These are phyloP conservation scores for Penicillium polonicum DNA, from an alignment of 2,329 filamentous ascomycete species.

Conservation along the genomic window DNA sequence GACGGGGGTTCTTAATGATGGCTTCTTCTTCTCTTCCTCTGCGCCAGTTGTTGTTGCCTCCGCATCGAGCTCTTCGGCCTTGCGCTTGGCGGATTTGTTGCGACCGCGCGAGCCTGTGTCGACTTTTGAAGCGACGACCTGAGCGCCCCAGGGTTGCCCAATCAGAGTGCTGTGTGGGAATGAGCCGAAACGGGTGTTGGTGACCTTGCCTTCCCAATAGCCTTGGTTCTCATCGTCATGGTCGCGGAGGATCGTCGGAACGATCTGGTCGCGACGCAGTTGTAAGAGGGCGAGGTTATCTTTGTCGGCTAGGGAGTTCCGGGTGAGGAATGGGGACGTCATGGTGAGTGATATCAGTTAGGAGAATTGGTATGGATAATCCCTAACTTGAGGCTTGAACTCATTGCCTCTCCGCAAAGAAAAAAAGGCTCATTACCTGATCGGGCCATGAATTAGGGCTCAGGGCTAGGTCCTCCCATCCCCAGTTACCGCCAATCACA, in stretches of 20 bases:
- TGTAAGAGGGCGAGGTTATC: conserved; percentile 78
- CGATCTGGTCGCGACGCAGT: conserved; percentile 80
- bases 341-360: conserved; percentile 22
- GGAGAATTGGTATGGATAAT: neutral
- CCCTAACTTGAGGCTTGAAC: neutral
- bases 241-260: conserved; percentile 69
- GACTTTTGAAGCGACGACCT: conserved; percentile 83
- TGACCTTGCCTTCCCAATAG: conserved; percentile 72
- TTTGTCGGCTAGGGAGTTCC: conserved; percentile 60
- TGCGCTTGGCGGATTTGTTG: conserved; percentile 57
- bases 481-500: conserved; percentile 23
- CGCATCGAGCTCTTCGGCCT: conserved; percentile 44
- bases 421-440: conserved; percentile 22
- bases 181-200: conserved; percentile 92
- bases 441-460: conserved; percentile 25
- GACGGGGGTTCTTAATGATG: conserved; percentile 33
- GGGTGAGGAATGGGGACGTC: conserved; percentile 76
- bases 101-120: conserved; percentile 87
- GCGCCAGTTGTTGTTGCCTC: conserved; percentile 25
- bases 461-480: conserved; percentile 14
- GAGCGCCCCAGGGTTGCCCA: conserved; percentile 82
- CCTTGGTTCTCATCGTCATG: conserved; percentile 64
- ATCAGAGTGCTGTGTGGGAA: conserved; percentile 79
- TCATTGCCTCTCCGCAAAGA: conserved; percentile 8
- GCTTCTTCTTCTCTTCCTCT: conserved; percentile 27